Conservation (phyloP, 75 land plant genomes). For the Cryptomeria japonica region DNA sequence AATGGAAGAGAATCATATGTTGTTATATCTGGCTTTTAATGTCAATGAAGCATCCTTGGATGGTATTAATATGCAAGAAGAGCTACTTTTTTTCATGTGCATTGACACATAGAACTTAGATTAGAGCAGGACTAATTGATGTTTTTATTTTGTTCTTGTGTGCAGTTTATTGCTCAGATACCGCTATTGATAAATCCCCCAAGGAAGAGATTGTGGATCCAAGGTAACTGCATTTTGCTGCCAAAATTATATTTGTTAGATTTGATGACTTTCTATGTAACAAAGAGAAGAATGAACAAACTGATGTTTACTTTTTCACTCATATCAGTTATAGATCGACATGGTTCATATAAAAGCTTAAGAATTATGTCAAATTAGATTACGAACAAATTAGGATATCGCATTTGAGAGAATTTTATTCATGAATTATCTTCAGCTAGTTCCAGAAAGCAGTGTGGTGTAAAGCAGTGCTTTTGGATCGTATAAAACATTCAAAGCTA, state of each 20-base stretch:
- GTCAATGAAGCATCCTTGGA: not conserved
- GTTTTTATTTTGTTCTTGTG: not conserved
- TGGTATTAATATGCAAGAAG: not conserved
- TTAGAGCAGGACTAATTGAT: slow-evolving; percentile 1
- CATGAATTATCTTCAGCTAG: not conserved
- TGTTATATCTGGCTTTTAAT: not conserved
- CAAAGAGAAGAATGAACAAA: not conserved
- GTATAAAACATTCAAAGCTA: not conserved
- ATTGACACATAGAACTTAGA: not conserved
- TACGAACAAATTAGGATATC: not conserved
- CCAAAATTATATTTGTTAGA: not conserved
- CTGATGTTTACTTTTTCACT: not conserved
- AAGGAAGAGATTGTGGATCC: not conserved
- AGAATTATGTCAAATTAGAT: not conserved
- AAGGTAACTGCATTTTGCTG: not conserved
- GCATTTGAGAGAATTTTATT: not conserved
- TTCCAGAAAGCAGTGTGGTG: not conserved
- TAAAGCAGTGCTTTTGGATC: not conserved
- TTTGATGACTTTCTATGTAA: not conserved
- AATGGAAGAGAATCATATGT: not conserved
- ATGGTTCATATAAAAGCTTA: not conserved
- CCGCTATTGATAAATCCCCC: not conserved
- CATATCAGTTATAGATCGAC: not conserved
- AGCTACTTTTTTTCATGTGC: not conserved
- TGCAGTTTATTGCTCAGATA: slow-evolving; percentile 3